Conservation (phyloP, 2,329 filamentous ascomycete species). For the Nakataea oryzae region DNA sequence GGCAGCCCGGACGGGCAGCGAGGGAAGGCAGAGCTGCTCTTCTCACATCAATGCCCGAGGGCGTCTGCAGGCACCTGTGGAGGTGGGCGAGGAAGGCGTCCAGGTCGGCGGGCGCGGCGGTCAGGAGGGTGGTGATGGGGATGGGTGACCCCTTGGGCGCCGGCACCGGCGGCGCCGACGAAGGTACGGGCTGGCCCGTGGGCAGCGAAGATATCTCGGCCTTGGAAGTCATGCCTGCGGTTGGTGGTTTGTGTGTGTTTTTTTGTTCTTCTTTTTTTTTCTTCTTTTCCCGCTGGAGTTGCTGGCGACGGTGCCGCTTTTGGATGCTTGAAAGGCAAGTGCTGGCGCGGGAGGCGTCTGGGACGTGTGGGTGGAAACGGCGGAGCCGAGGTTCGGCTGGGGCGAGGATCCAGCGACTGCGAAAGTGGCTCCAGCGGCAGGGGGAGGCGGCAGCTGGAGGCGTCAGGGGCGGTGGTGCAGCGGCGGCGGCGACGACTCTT, state of each 20-base stretch:
- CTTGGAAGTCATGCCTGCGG: slow-evolving; percentile 1
- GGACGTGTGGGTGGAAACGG: background rate
- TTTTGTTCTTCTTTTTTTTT: too few species aligned
- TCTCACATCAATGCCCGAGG: slow-evolving; percentile 50
- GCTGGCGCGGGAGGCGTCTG: background rate
- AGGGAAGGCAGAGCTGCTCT: background rate
- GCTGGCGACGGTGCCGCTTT: background rate
- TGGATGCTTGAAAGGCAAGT: background rate
- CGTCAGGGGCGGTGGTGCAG: background rate
- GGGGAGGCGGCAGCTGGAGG: too few species aligned
- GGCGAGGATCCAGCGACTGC: too few species aligned
- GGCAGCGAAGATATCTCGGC: slow-evolving; percentile 14
- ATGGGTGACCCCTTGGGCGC: slow-evolving; percentile 6
- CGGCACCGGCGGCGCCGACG: slow-evolving; percentile 7
- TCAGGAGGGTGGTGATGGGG: slow-evolving; percentile 17
- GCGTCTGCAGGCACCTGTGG: slow-evolving; percentile 55
- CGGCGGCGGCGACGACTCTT: background rate
- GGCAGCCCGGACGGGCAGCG: too few species aligned
- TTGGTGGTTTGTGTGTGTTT: slow-evolving; percentile 1
- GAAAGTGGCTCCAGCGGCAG: background rate
- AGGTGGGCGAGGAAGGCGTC: slow-evolving; percentile 47
- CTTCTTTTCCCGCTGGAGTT: background rate
- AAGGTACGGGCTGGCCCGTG: slow-evolving; percentile 14
- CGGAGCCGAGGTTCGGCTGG: background rate
- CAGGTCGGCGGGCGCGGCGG: slow-evolving; percentile 25